Conservation (phyloP, 2,329 filamentous ascomycete genomes). For the Colletotrichum coccodes region DNA sequence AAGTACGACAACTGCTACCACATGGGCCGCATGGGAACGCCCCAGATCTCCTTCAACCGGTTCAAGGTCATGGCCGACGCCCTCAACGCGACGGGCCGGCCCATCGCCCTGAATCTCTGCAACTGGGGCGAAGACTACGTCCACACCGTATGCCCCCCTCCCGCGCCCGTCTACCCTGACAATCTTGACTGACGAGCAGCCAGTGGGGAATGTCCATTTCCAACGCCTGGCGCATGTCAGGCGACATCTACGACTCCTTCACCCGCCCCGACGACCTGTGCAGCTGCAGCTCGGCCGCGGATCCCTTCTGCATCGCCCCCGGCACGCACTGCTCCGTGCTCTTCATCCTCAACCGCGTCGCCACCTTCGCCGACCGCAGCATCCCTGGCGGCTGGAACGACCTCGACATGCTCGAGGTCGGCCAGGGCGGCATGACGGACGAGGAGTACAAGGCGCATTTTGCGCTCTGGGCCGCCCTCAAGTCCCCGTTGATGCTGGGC, state of each 20-base stretch:
- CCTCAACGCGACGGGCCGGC: constrained; percentile 42
- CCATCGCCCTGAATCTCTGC: constrained; percentile 46
- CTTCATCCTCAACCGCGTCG: constrained; percentile 40
- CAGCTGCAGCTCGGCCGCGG: constrained; percentile 41
- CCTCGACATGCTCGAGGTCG: constrained; percentile 56
- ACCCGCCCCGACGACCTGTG: constrained; percentile 44
- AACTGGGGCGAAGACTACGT: constrained; percentile 46
- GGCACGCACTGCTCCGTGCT: constrained; percentile 41
- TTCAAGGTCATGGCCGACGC: constrained; percentile 46
- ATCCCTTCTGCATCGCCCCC: constrained; percentile 36
- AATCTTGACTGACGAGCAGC: constrained; percentile 18
- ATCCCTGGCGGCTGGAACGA: constrained; percentile 38
- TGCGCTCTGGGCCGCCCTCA: constrained; percentile 57
- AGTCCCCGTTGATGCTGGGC: constrained; percentile 55
- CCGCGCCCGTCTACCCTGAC: not conserved
- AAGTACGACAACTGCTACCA: constrained; percentile 63
- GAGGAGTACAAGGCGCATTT: constrained; percentile 56
- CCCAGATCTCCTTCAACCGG: constrained; percentile 40
- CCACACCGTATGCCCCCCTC: constrained; percentile 18
- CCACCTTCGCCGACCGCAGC: constrained; percentile 32
- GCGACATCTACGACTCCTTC: constrained; percentile 46
- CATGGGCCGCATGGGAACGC: constrained; percentile 39
- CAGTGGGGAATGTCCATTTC: constrained; percentile 42
- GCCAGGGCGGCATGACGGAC: constrained; percentile 46
- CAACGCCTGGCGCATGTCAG: constrained; percentile 47